Base-by-base conservation (phyloP, 148 eudicot genomes). In the Pharnaceum exiguum region DNA sequence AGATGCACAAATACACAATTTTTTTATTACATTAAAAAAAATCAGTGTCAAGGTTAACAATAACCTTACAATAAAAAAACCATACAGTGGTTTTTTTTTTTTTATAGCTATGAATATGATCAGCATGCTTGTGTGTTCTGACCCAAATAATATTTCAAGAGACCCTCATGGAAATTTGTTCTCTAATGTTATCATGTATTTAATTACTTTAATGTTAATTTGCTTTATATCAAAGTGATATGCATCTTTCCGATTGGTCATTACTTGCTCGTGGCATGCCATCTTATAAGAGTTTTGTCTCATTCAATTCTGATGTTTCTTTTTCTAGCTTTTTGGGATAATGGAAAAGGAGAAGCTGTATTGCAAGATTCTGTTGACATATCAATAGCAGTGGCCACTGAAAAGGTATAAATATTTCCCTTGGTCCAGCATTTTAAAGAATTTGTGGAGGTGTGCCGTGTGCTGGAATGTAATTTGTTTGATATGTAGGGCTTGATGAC, bases 311-410 rank as follows among this genome's bases (percentile, higher is more conserved):
- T 72, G 60, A 13, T 71, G 58, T 62, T 24, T 26, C 25, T 59
- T 38, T 55, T 69, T 39, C 65, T 79, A 94, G 99, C 82, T 63
- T 94, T 67, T 67, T 94, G 99, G 99, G 81, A 82, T 75, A 71
- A 57, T 66, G 67, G 74, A 46, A 82, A 82, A 65, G 95, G 81
- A 40, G 88, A 89, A 63, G 42, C 70, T 31, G 57, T 77, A 51
- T 59, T 78, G 44, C 75, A 86, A 49, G 81, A 83, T 69, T 74
- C 95, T 21, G 84, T 89, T 70, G 96, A 94, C 72, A 86, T 89
- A 68, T 89, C 99, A 30, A 82, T 94, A 73, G 99, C 99, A 25
- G 99, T 94, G 68, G 99, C 99, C 59, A 89, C 99, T 36, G 99
- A 94, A 63, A 94, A 89, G 95, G 99, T n/a, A n/a, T n/a, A n/a